These are phyloP conservation scores for Paecilomyces sp. DNA, from an alignment of 2,329 filamentous ascomycete genomes.

Conservation along the genomic window DNA sequence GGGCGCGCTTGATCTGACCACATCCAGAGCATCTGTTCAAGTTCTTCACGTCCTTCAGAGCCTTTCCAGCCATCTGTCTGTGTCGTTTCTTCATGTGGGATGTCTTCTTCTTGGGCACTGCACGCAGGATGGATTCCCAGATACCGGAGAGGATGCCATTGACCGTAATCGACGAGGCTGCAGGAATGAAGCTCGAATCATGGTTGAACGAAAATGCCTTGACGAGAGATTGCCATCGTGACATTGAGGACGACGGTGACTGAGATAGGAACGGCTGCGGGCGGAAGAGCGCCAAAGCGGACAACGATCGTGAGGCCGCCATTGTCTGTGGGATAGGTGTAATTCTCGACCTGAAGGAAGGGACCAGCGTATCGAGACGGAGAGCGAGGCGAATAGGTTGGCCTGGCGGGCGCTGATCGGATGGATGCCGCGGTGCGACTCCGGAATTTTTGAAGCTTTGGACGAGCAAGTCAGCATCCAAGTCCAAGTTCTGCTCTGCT, in stretches of 20 bases:
- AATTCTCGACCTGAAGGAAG: background rate
- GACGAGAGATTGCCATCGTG: constrained; percentile 26
- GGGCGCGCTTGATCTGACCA: constrained; percentile 78
- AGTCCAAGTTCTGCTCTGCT: background rate
- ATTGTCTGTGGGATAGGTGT: background rate
- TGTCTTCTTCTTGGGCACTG: constrained; percentile 98
- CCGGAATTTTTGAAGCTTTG: constrained; percentile 12
- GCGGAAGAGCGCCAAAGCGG: constrained; percentile 14
- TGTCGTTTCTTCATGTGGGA: constrained; percentile 93
- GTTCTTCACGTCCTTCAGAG: constrained; percentile 78
- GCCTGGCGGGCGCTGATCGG: constrained; percentile 1
- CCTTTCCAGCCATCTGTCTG: constrained; percentile 93
- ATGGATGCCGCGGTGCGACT: background rate
- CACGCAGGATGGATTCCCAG: constrained; percentile 86
- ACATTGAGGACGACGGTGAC: constrained; percentile 5
- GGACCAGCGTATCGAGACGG: background rate
- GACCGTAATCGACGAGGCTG: constrained; percentile 53
- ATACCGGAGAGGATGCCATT: constrained; percentile 69
- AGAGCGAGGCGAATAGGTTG: background rate
- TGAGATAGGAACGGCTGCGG: constrained; percentile 13
- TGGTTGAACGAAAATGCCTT: constrained; percentile 45
- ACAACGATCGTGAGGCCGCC: constrained; percentile 23
- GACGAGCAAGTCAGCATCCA: constrained; percentile 1
- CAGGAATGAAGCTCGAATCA: constrained; percentile 53
- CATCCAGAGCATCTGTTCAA: constrained; percentile 87